Evolutionary conservation across 129 eudicot species (phyloP), one percentile per base, ranked within the genome.

Genomic region (Arctium minus): DNA sequence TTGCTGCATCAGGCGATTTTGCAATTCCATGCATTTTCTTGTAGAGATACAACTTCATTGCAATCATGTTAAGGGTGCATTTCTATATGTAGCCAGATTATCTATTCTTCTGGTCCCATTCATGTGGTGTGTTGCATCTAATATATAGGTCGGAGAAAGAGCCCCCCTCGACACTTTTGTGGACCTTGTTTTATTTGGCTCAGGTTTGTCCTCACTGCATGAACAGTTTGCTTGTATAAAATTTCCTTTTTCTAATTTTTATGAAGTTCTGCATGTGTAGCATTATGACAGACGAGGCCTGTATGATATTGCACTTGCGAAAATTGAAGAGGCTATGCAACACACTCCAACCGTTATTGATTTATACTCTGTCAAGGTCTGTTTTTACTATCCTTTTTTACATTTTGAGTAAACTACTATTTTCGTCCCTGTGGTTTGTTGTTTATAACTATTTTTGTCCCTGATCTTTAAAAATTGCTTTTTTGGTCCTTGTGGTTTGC

Each of bases 331-430:
- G 89, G 99, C 99, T 70, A 88, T 93, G 67, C 81, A 85, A 68
- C 99, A 96, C 84, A 96, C 99, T 75, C 99, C 99, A 69, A 96
- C 99, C 5, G 98, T 92, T 22, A 93, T 96, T 81, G 99, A 96
- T 87, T 80, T 93, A 70, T 96, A 96, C 88, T 90, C 97, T 0
- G 89, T 85, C 79, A 96, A 96, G 97, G 90, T 92, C 36, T 72
- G 86, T 79, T 77, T 70, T 46, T 72, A 4, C 40, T 12, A 60
- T 50, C 17, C 44, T 30, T 27, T 22, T 22, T 22, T 22, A 22
- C 27, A 22, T 22, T 22, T 22, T 22, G 27, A 22, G 27, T 22
- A 22, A 22, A 22, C 27, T 22, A 22, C 27, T 22, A 22, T 22
- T 22, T 22, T 22, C 27, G 27, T 22, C 27, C 27, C 27, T 22